phyloP scores from a whole-genome alignment of 169 alveolate species.

The Eimeria praecox region DNA sequence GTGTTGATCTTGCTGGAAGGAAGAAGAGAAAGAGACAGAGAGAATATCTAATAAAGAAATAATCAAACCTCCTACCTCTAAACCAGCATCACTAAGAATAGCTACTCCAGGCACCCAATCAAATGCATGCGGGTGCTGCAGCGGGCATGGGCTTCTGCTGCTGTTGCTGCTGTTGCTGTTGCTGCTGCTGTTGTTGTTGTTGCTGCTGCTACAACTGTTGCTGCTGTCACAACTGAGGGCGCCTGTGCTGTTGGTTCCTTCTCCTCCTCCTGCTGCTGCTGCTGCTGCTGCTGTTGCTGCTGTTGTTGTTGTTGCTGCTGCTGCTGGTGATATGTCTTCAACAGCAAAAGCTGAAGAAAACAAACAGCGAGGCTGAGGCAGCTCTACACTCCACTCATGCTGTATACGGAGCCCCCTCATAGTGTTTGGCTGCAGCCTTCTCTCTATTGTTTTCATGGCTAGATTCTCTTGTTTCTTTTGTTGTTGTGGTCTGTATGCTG shows the following conservation, averaged over 20 bases:
- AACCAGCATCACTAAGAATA: constrained; percentile 21
- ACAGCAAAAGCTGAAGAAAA: neutral
- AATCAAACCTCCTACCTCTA: neutral
- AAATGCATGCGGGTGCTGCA: constrained; percentile 47
- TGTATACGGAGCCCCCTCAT: constrained; percentile 1
- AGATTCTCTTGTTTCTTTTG: neutral
- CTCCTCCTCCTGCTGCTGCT: neutral
- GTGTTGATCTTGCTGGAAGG: neutral
- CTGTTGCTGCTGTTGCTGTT: constrained; percentile 16
- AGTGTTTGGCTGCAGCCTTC: neutral
- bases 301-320: constrained; percentile 12
- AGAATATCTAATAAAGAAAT: constrained; percentile 28
- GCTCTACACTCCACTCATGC: neutral
- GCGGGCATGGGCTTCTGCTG: too few relatives aligned
- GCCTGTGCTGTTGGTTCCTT: neutral
- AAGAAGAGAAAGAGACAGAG: constrained; percentile 1
- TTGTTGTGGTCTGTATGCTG: neutral
- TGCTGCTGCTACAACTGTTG: constrained; percentile 11
- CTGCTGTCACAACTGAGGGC: neutral
- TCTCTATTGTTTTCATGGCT: neutral
- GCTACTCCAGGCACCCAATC: constrained; percentile 27
- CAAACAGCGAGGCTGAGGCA: constrained; percentile 6
- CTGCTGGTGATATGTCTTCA: neutral
- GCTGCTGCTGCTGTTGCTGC: constrained; percentile 34
- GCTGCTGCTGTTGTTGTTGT: neutral